A percentile compares a stretch with the other conserved stretches of the same genome.
phyloP scores from a whole-genome alignment of 1,139 yeast species.

The Geotrichum cucujoidarum region DNA sequence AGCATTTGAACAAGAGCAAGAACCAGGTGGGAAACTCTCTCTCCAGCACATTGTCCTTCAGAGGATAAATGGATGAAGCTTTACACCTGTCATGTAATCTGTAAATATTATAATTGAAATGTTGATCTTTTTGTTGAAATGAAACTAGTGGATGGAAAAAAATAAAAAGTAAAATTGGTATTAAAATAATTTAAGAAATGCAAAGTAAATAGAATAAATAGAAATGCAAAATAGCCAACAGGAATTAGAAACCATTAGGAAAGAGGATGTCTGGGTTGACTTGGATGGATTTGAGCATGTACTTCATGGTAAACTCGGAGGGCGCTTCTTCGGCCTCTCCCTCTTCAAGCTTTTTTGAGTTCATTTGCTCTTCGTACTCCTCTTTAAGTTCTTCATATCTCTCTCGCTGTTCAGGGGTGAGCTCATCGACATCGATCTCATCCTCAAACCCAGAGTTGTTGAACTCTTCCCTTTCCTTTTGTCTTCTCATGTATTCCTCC shows the following conservation, averaged over 20 bases:
- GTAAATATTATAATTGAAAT: slow-evolving; percentile 12
- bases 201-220: background rate
- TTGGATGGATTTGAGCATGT: slow-evolving; percentile 40
- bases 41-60: background rate
- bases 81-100: slow-evolving; percentile 3
- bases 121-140: slow-evolving; percentile 2
- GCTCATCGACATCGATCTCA: slow-evolving; percentile 35
- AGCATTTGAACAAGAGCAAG: slow-evolving; percentile 5
- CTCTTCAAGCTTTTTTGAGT: slow-evolving; percentile 23
- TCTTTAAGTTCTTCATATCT: slow-evolving; percentile 22
- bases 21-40: background rate
- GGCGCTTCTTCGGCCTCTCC: slow-evolving; percentile 30
- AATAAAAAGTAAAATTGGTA: background rate
- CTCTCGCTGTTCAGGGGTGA: slow-evolving; percentile 34
- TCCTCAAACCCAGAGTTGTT: slow-evolving; percentile 23
- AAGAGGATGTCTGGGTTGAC: slow-evolving; percentile 41
- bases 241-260: slow-evolving; percentile 26
- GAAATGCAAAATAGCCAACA: background rate
- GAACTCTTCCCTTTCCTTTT: slow-evolving; percentile 30
- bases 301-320: slow-evolving; percentile 43
- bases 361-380: slow-evolving; percentile 31
- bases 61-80: background rate
- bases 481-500: slow-evolving; percentile 38
- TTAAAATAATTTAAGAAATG: background rate
- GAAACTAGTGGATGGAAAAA: background rate